Evolutionary conservation across 495 filamentous ascomycete species (phyloP), one percentile per base, ranked within the genome.

Genomic region (Lentithecium fluviatile): DNA sequence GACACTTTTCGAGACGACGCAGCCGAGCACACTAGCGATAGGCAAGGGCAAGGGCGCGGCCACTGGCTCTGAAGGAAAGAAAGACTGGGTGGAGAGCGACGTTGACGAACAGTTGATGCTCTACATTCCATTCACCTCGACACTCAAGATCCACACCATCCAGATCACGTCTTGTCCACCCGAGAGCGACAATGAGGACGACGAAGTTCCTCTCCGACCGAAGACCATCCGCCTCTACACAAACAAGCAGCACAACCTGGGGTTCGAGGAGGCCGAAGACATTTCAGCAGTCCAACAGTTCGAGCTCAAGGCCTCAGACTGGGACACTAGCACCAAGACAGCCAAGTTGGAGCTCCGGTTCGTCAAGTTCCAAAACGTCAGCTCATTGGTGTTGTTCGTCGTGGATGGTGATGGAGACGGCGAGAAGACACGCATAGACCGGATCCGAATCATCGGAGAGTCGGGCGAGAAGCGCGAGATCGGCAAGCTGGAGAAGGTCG

Each of bases 51-150:
- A 88, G 73, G 76, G 71, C 13, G 80, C 73, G 45, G 73, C 72
- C 11, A 69, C 68, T 38, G 74, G 68, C 15, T 68, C 72, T 42
- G 63, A 76, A 32, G 56, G 64, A 15, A 83, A 83, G 64, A 57
- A 62, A 52, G 94, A 98, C 74, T 97, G 91, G 90, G 83, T 97
- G n/a, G 90, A 97, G 79, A 96, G 90, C 70, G 95, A 97, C 70
- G 96, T 92, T n/a, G 94, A 98, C 71, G 91, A 97, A 77, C 95
- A 98, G 79, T 73, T 98, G 59, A 89, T 98, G 86, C 82, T 98
- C 52, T 97, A 87, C 72, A 78, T 95, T 47, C 94, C 94, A 8
- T 96, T 98, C 74, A 85, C 91, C 73, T 84, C 87, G 10, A 90
- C 86, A 47, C 67, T 96, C 58, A 98, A 97, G 79, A 81, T 97